A percentile compares a stretch with the other conserved stretches of the same genome.
Conservation (phyloP, 1,139 yeast species). For the Torulaspora globosa region DNA sequence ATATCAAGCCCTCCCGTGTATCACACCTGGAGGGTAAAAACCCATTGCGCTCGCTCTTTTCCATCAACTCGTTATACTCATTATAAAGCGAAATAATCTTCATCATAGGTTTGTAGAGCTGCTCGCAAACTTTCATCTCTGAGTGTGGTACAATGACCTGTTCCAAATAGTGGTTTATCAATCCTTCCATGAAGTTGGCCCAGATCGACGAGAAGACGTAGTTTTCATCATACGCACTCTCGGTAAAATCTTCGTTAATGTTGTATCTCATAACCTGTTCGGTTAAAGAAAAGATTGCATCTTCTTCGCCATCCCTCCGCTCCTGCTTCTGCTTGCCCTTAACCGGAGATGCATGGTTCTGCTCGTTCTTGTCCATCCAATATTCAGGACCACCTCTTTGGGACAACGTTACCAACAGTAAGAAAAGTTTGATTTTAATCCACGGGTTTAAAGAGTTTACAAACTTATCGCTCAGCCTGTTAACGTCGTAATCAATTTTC, state of each 20-base stretch:
- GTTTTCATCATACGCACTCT: conserved; percentile 34
- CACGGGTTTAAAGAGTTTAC: conserved; percentile 29
- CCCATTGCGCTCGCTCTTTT: conserved; percentile 36
- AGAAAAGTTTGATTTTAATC: conserved; percentile 34
- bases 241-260: conserved; percentile 34
- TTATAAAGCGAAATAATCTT: conserved; percentile 36
- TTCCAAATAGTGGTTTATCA: conserved; percentile 37
- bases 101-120: conserved; percentile 38
- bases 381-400: conserved; percentile 39
- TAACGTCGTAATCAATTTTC: conserved; percentile 32
- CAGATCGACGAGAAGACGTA: conserved; percentile 38
- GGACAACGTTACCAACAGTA: conserved; percentile 33
- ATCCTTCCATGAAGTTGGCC: conserved; percentile 40
- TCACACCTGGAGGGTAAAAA: conserved; percentile 24
- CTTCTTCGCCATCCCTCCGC: conserved; percentile 9
- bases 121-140: conserved; percentile 38
- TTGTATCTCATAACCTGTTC: conserved; percentile 35
- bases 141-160: conserved; percentile 36
- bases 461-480: conserved; percentile 27
- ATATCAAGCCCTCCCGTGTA: conserved; percentile 1
- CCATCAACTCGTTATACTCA: conserved; percentile 37
- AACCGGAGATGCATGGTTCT: conserved; percentile 10
- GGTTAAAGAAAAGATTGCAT: conserved; percentile 22
- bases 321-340: conserved; percentile 7
- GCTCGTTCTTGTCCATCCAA: conserved; percentile 34